Evolutionary conservation across 192 early-diverging fungal species (phyloP).

Genomic region (Lobosporangium transversale): DNA sequence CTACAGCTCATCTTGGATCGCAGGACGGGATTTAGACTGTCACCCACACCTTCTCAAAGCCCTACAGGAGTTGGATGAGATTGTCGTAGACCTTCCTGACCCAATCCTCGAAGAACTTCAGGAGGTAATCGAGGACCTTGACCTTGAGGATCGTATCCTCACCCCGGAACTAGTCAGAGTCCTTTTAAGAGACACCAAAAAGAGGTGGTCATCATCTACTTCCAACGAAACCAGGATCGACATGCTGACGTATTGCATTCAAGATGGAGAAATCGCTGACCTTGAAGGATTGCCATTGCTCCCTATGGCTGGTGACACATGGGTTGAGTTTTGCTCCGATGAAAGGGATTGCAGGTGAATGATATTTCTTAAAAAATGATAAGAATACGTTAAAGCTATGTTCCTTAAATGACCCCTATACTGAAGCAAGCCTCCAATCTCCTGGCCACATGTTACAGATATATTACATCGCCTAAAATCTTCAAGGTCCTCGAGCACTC

Average conservation of each 20-base stretch:
- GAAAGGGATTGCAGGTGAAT: not conserved
- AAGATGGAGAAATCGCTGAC: slow-evolving; percentile 13
- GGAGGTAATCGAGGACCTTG: not conserved
- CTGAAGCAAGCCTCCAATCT: not conserved
- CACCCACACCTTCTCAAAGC: slow-evolving; percentile 8
- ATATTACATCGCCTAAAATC: not conserved
- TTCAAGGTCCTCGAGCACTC: slow-evolving; percentile 4
- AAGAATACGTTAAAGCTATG: too few species aligned
- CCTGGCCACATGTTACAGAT: not conserved
- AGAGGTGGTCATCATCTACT: not conserved
- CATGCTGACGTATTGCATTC: slow-evolving; percentile 18
- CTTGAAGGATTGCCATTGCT: slow-evolving; percentile 31
- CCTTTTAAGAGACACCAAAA: not conserved
- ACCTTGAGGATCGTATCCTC: slow-evolving; percentile 9
- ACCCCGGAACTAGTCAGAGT: slow-evolving; percentile 11
- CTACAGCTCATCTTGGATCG: slow-evolving; percentile 2
- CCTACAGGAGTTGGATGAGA: not conserved
- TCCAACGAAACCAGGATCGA: not conserved
- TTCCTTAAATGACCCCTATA: too few species aligned
- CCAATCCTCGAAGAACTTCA: not conserved
- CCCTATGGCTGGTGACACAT: slow-evolving; percentile 11
- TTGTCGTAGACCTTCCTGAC: slow-evolving; percentile 11
- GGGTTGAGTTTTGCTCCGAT: slow-evolving; percentile 18
- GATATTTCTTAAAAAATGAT: too few species aligned
- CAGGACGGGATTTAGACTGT: slow-evolving; percentile 9